Conservation (phyloP, 257 asterid genomes). For the Prunella vulgaris region DNA sequence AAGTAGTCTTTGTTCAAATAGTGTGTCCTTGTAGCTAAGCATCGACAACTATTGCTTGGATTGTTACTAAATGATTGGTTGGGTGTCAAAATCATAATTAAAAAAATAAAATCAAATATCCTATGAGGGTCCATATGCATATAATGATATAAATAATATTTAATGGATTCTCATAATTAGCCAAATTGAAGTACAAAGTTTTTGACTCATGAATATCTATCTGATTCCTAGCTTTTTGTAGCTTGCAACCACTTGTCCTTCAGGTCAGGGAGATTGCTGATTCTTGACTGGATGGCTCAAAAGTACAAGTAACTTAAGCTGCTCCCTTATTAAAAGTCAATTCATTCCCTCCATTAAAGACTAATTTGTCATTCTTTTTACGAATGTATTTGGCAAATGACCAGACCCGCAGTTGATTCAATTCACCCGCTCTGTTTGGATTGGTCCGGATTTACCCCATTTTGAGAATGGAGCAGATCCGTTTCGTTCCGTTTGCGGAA, state of each 20-base stretch:
- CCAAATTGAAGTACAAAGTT: not conserved
- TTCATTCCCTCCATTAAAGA: too few species aligned
- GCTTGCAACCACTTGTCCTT: not conserved
- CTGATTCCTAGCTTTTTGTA: not conserved
- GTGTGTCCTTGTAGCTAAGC: not conserved
- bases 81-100: not conserved
- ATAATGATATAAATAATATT: not conserved
- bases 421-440: too few species aligned
- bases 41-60: conserved; percentile 3
- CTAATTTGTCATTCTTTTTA: too few species aligned
- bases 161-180: not conserved
- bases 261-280: not conserved
- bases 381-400: too few species aligned
- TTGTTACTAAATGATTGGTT: not conserved
- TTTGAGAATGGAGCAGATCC: too few species aligned
- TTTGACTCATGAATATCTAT: not conserved
- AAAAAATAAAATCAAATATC: not conserved
- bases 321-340: not conserved
- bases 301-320: not conserved
- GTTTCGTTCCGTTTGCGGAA: too few species aligned
- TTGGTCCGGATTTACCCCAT: too few species aligned
- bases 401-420: too few species aligned
- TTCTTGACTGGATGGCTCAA: not conserved
- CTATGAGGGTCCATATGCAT: not conserved
- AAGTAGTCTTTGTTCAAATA: not conserved